Evolutionary conservation across 2,329 filamentous ascomycete species (phyloP), one percentile per base, ranked within the genome.

Genomic region (Bipolaris bicolor): DNA sequence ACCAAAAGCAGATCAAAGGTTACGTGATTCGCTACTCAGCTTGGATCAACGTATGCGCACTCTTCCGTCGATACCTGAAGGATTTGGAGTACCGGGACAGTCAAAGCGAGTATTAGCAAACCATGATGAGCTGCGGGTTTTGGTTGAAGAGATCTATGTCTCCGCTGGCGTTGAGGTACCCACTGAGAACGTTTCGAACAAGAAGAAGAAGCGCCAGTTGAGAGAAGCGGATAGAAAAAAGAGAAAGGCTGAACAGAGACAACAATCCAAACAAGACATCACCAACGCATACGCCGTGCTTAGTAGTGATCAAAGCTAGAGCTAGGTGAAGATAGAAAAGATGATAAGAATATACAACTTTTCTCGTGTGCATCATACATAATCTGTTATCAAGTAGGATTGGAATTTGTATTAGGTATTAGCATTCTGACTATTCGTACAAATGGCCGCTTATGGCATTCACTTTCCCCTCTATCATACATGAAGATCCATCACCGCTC

Each of bases 171-270:
- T 70, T n/a, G 63, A 63, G 11, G 5, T 67, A 5, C 62, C 61
- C 1, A 31, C 13, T 1, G 62, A 71, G 43, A 46, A 63, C 3
- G 18, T 63, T 0, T 67, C 63, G 4, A 66, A 63, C 7, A 71
- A 64, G 56, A 68, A 64, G 58, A 65, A 57, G 52, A 69, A 69
- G 51, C 70, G 59, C 43, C 65, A 65, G 33, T 50, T 63, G 22
- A 67, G 60, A 43, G 68, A 74, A 18, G 64, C 57, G 6, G 70
- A 73, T 11, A 61, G 68, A 26, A 72, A 74, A 55, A 67, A 61
- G 52, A 65, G 55, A 26, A 70, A 68, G 41, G 24, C 53, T 29
- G 67, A 58, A 16, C 61, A 65, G 31, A 57, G 66, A 24, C 58
- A 60, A 40, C 55, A 62, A 20, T 26, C 43, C 1, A 48, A 40